These are phyloP conservation scores for Tulasnella sp. DNA, from an alignment of 768 basidiomycete genomes.

Conservation along the genomic window DNA sequence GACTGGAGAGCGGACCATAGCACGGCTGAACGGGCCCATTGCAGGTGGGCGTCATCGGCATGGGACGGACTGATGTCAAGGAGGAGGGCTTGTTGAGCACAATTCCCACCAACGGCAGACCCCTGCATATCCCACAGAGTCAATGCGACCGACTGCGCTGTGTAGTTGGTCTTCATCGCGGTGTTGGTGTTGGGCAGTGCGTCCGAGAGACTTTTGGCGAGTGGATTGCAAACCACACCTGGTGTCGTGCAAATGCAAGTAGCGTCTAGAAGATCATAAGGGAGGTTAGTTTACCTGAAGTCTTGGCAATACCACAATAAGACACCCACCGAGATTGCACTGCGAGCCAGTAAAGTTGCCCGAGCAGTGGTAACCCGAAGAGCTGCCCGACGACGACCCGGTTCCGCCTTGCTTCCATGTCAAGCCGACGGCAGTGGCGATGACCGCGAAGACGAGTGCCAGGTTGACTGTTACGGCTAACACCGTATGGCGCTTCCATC, in stretches of 20 bases:
- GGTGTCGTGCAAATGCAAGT: constrained; percentile 48
- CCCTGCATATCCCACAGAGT: constrained; percentile 43
- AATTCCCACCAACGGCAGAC: constrained; percentile 32
- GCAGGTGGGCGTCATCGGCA: constrained; percentile 39
- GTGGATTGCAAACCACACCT: constrained; percentile 35
- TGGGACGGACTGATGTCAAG: constrained; percentile 43
- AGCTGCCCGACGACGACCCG: background rate
- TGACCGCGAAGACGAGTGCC: constrained; percentile 23
- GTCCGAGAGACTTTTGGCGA: constrained; percentile 42
- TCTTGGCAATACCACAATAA: background rate
- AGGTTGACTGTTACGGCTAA: constrained; percentile 8
- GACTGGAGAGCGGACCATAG: constrained; percentile 49
- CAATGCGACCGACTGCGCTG: constrained; percentile 32
- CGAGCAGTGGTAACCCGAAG: constrained; percentile 24
- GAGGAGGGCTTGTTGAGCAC: constrained; percentile 41
- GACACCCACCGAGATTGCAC: constrained; percentile 45
- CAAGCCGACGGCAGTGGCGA: constrained; percentile 28
- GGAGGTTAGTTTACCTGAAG: background rate
- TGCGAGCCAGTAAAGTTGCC: constrained; percentile 36
- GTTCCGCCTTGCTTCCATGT: constrained; percentile 18
- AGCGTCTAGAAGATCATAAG: constrained; percentile 33
- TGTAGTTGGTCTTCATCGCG: constrained; percentile 37
- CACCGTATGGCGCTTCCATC: background rate
- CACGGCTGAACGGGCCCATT: constrained; percentile 48
- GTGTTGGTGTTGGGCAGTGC: constrained; percentile 40